A percentile compares a stretch with the other conserved stretches of the same genome.
These are phyloP conservation scores for Brasilioporus rufonigricans DNA, from an alignment of 768 basidiomycete genomes.

Conservation along the genomic window DNA sequence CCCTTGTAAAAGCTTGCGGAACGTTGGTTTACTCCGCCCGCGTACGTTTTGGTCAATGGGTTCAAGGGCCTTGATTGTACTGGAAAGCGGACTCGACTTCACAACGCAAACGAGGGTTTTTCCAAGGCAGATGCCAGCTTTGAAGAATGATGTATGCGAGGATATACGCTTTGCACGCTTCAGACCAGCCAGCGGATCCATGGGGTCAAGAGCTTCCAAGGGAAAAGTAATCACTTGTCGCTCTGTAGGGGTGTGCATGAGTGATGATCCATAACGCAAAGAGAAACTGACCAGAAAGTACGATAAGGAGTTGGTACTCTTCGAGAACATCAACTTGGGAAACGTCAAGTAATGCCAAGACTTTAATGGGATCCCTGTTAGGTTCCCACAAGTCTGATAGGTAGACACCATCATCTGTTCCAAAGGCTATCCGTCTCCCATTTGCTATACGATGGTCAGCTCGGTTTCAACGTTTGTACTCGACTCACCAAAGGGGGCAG, in stretches of 20 bases:
- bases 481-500: constrained; percentile 79
- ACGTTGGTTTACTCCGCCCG: constrained; percentile 83
- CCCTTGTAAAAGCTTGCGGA: constrained; percentile 90
- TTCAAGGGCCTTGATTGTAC: constrained; percentile 96
- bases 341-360: constrained; percentile 85
- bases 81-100: constrained; percentile 91
- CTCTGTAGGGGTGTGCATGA: constrained; percentile 47
- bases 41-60: constrained; percentile 88
- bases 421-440: constrained; percentile 87
- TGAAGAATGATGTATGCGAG: constrained; percentile 97
- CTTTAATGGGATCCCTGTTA: constrained; percentile 82
- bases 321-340: constrained; percentile 95
- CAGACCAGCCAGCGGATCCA: constrained; percentile 86
- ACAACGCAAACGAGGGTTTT: constrained; percentile 94
- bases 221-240: constrained; percentile 96
- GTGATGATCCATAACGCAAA: not conserved
- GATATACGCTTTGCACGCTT: constrained; percentile 95
- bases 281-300: constrained; percentile 79
- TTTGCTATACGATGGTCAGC: constrained; percentile 48
- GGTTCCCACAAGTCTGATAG: constrained; percentile 81
- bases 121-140: constrained; percentile 89
- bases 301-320: constrained; percentile 92
- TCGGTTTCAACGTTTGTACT: not conserved
- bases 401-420: constrained; percentile 97
- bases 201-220: constrained; percentile 84